Base-by-base conservation (phyloP, 192 early-diverging fungal species). In the Entomortierella parvispora region DNA sequence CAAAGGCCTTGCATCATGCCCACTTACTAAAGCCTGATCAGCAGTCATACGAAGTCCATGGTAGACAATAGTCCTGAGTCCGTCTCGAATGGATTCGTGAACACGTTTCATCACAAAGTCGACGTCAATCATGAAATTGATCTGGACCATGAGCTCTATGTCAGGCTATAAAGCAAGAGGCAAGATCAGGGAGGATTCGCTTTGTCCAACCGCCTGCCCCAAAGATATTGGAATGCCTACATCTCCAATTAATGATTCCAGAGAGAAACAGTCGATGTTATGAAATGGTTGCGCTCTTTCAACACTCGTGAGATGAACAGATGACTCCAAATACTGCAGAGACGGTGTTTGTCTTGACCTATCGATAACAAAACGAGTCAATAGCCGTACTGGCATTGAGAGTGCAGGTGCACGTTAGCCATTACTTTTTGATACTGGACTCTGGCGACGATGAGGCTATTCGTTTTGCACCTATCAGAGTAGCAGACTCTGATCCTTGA, bases 131-230 rank as follows among this genome's bases (percentile, higher is more conserved):
- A 76, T 76, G 34, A 56, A 76, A 40, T 76, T 76, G 29, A 76
- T 76, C 37, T 76, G 72, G 4, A 68, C 72, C 72, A 76, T 67
- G 26, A 76, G 22, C 44, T 76, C 72, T 26, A 76, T 42, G 23
- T 76, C 52, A 0, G 53, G 48, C 69, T 71, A 58, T n/a, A n/a
- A 50, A 9, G 40, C 3, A n/a, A n/a, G n/a, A n/a, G n/a, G n/a
- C n/a, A n/a, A n/a, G n/a, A 22, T 15, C 14, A 17, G n/a, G 6
- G 37, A 37, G 37, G 31, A n/a, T 3, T 11, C 14, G 11, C 26
- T 32, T 10, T 44, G 4, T 20, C 18, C 6, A 52, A 15, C 15
- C 48, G 8, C 32, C 15, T 28, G 28, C 8, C 18, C 12, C 12
- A 15, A 47, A 32, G 26, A 20, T 31, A 4, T 18, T n/a, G 7